A percentile compares a stretch with the other conserved stretches of the same genome.
Evolutionary conservation across 2,329 filamentous ascomycete species (phyloP).

Genomic region (Sphaerostilbella broomeana): DNA sequence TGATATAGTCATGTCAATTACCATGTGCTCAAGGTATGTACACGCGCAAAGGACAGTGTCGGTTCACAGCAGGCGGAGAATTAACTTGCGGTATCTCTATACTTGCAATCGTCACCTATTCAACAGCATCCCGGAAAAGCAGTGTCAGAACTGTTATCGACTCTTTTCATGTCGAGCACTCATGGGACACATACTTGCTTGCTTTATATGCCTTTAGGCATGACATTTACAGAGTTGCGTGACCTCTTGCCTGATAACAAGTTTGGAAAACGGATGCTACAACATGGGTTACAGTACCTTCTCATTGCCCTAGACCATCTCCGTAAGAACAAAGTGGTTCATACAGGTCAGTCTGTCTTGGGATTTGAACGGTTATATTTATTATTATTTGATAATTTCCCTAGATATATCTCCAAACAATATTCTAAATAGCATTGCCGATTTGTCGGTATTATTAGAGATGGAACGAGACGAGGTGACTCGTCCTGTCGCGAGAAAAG

Average conservation of each 20-base stretch:
- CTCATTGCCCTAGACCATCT: constrained; percentile 17
- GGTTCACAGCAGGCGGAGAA: background rate
- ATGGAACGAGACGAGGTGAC: constrained; percentile 14
- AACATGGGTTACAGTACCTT: constrained; percentile 17
- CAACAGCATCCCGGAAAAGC: background rate
- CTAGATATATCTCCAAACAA: constrained; percentile 24
- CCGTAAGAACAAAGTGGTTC: constrained; percentile 16
- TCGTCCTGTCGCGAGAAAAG: constrained; percentile 21
- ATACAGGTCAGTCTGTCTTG: constrained; percentile 13
- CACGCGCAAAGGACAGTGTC: no score
- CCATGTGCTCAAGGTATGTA: background rate
- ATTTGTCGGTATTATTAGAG: constrained; percentile 12
- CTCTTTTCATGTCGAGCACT: constrained; percentile 7
- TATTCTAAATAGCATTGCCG: constrained; percentile 19
- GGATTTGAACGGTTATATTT: background rate
- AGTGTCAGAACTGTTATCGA: background rate
- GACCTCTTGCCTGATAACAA: constrained; percentile 17
- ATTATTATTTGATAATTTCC: background rate
- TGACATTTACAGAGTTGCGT: constrained; percentile 19
- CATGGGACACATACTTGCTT: constrained; percentile 19
- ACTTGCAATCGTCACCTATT: background rate
- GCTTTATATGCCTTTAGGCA: constrained; percentile 17
- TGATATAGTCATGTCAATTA: background rate
- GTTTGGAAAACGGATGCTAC: constrained; percentile 20
- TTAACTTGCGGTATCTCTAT: background rate